Evolutionary conservation across 1,284 basidiomycete species (phyloP).

Genomic region (Boletus semigastroideus): DNA sequence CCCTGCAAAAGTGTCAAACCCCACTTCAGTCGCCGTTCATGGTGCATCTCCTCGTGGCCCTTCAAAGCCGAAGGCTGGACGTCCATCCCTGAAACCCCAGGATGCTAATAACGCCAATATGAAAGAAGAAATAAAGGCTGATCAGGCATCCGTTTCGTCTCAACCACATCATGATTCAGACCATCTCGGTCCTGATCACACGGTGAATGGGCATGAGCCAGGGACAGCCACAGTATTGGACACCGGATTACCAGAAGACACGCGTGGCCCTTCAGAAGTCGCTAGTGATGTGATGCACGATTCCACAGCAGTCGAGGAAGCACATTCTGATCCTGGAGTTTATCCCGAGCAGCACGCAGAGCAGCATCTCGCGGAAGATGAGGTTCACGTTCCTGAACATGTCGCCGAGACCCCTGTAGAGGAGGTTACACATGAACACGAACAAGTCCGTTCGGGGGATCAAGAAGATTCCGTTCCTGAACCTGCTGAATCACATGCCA

Average conservation of each 20-base stretch:
- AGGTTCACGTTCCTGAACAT: constrained; percentile 3
- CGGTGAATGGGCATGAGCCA: constrained; percentile 24
- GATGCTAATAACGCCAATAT: not conserved
- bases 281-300: constrained; percentile 8
- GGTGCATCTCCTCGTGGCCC: constrained; percentile 14
- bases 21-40: constrained; percentile 20
- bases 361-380: constrained; percentile 10
- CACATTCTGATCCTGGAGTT: constrained; percentile 10
- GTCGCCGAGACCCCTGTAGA: constrained; percentile 7
- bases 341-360: constrained; percentile 12
- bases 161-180: constrained; percentile 16
- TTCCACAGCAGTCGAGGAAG: constrained; percentile 9
- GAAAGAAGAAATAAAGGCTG: constrained; percentile 4
- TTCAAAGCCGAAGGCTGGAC: constrained; percentile 24
- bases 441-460: constrained; percentile 4
- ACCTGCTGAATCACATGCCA: constrained; percentile 7
- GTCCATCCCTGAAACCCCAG: constrained; percentile 15
- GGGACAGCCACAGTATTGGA: constrained; percentile 14
- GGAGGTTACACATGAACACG: constrained; percentile 13
- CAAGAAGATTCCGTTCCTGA: constrained; percentile 12
- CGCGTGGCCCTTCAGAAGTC: constrained; percentile 10
- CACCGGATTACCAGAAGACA: constrained; percentile 10
- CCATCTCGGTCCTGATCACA: constrained; percentile 13
- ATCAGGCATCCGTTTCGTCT: constrained; percentile 11
- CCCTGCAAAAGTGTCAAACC: constrained; percentile 24